These are phyloP conservation scores for Heterobasidion annosum DNA, from an alignment of 1,284 basidiomycete species.

Conservation along the genomic window DNA sequence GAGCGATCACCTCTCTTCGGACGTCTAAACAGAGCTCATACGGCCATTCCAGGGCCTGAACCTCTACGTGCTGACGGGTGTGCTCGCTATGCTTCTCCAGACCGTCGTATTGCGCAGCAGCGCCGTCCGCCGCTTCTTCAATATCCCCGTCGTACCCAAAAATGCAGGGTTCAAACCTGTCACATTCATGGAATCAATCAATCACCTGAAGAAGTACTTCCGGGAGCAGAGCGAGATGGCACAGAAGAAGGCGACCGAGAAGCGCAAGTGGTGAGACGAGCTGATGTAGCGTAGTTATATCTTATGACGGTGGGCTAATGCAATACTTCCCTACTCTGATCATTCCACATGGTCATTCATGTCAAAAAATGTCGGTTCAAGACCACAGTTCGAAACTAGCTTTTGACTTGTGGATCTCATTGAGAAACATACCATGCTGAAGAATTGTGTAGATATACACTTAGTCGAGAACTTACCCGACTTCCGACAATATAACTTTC, in stretches of 20 bases:
- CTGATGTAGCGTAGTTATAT: background rate
- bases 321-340: background rate
- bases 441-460: background rate
- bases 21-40: background rate
- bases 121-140: constrained; percentile 33
- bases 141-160: constrained; percentile 36
- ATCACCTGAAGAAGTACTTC: constrained; percentile 17
- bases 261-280: constrained; percentile 9
- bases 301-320: background rate
- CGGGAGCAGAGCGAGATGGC: constrained; percentile 15
- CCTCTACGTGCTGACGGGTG: constrained; percentile 48
- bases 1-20: constrained; percentile 9
- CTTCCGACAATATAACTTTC: too few species aligned
- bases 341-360: background rate
- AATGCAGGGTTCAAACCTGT: constrained; percentile 13
- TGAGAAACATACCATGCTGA: background rate
- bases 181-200: constrained; percentile 20
- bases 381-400: background rate
- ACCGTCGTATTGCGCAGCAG: constrained; percentile 37
- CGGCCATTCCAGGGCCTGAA: constrained; percentile 41
- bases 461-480: background rate
- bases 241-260: constrained; percentile 13
- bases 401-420: background rate
- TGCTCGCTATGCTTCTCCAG: constrained; percentile 33
- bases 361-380: background rate